Conservation (phyloP, 78 protist genomes). For the Dictyostelium purpureum region DNA sequence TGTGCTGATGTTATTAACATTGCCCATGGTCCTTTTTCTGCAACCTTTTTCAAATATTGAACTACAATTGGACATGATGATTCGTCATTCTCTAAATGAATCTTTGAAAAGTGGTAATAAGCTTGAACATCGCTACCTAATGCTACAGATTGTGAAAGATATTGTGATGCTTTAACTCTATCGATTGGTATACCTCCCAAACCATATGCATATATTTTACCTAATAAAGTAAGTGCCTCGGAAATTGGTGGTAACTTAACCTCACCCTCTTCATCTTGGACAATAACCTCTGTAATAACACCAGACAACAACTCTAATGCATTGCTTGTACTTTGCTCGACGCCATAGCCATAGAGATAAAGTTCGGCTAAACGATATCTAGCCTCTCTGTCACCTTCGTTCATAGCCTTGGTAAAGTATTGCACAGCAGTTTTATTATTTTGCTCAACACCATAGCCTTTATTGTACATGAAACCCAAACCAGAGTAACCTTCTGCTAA, state of each 20-base stretch:
- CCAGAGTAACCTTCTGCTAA: slow-evolving; percentile 69
- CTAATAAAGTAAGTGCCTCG: slow-evolving; percentile 74
- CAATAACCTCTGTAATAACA: neutral
- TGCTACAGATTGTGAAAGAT: slow-evolving; percentile 53
- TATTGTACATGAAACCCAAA: slow-evolving; percentile 81
- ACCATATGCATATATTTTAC: slow-evolving; percentile 73
- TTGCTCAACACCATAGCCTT: slow-evolving; percentile 80
- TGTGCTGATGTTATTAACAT: slow-evolving; percentile 48
- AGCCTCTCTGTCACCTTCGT: slow-evolving; percentile 45
- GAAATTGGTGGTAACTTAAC: neutral
- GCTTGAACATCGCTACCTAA: slow-evolving; percentile 63
- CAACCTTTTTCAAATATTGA: slow-evolving; percentile 75
- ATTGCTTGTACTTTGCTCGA: neutral
- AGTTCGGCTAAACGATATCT: slow-evolving; percentile 38
- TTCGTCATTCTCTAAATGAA: slow-evolving; percentile 6
- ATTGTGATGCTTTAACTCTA: slow-evolving; percentile 49
- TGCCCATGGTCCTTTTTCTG: slow-evolving; percentile 84
- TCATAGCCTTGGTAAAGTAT: slow-evolving; percentile 59
- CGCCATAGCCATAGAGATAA: slow-evolving; percentile 77
- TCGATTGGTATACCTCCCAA: neutral
- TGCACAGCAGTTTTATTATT: slow-evolving; percentile 74
- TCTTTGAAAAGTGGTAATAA: slow-evolving; percentile 60
- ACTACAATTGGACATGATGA: slow-evolving; percentile 78
- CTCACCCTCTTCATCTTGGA: slow-evolving; percentile 66
- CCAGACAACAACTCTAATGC: slow-evolving; percentile 43